These are phyloP conservation scores for Backusella tuberculispora DNA, from an alignment of 192 early-diverging fungal species.

Conservation along the genomic window DNA sequence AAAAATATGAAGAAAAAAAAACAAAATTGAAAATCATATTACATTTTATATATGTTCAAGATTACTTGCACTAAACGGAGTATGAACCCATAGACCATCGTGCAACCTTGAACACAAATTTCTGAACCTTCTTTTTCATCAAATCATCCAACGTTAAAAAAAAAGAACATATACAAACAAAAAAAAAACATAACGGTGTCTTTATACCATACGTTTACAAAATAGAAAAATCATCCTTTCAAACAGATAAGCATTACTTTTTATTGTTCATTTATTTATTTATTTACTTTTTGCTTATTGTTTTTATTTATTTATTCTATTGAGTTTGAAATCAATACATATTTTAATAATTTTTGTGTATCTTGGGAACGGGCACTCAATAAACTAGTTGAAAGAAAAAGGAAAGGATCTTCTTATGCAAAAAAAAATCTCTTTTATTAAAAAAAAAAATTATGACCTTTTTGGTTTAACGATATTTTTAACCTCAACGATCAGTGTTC, in stretches of 20 bases:
- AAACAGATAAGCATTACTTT: no score
- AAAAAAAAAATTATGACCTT: no score
- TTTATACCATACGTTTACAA: no score
- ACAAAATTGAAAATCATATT: conserved; percentile 3
- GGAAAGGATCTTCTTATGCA: conserved; percentile 5
- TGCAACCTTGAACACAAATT: not conserved
- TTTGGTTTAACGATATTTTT: conserved; percentile 19
- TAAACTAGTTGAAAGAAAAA: conserved; percentile 5
- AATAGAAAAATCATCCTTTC: no score
- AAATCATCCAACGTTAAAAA: not conserved
- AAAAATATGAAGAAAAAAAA: not conserved
- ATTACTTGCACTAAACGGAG: not conserved
- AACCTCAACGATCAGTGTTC: conserved; percentile 25
- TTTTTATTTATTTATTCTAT: not conserved
- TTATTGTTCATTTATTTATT: no score
- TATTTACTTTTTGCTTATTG: not conserved
- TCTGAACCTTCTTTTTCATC: conserved; percentile 4
- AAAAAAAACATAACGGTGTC: no score
- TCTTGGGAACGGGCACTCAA: not conserved
- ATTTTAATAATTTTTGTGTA: conserved; percentile 1
- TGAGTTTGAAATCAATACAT: not conserved
- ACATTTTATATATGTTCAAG: not conserved
- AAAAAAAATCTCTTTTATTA: no score
- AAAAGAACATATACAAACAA: not conserved
- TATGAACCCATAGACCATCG: not conserved